These are phyloP conservation scores for Penicillium roqueforti DNA, from an alignment of 495 filamentous ascomycete species.

Conservation along the genomic window DNA sequence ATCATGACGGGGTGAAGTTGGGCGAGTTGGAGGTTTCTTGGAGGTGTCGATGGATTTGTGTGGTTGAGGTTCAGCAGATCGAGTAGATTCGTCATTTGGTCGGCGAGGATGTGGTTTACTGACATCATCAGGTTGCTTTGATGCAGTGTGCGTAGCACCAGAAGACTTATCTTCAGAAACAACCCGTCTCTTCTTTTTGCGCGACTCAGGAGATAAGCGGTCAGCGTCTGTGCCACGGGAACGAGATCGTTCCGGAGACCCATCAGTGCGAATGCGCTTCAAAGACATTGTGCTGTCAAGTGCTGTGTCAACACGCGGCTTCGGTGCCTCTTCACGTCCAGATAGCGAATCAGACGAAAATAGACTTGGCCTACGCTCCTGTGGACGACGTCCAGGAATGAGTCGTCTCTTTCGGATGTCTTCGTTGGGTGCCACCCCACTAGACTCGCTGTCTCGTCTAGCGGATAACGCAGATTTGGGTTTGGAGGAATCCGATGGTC, in stretches of 20 bases:
- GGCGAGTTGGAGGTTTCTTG: constrained; percentile 18
- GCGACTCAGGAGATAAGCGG: constrained; percentile 29
- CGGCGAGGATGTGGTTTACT: constrained; percentile 27
- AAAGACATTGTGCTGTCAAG: constrained; percentile 31
- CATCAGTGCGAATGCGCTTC: constrained; percentile 65
- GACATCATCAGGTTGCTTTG: constrained; percentile 27
- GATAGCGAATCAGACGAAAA: constrained; percentile 44
- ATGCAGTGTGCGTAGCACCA: constrained; percentile 29
- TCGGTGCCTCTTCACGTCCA: constrained; percentile 34
- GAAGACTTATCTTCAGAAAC: constrained; percentile 41
- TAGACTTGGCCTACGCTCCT: constrained; percentile 37
- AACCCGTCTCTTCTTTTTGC: constrained; percentile 50
- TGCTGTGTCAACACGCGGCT: constrained; percentile 31
- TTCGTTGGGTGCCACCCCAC: constrained; percentile 28
- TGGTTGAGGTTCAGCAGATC: constrained; percentile 8
- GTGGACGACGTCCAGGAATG: constrained; percentile 42
- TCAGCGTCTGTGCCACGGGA: constrained; percentile 47
- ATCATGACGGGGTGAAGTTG: constrained; percentile 15
- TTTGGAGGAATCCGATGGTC: constrained; percentile 26
- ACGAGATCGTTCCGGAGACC: constrained; percentile 60
- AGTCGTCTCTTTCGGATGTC: constrained; percentile 41
- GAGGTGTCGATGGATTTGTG: constrained; percentile 13
- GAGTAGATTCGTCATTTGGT: constrained; percentile 20
- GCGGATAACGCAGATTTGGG: constrained; percentile 22
- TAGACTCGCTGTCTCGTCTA: constrained; percentile 36